These are phyloP conservation scores for Kurtzmaniella natalensis DNA, from an alignment of 1,139 yeast genomes.

Conservation along the genomic window DNA sequence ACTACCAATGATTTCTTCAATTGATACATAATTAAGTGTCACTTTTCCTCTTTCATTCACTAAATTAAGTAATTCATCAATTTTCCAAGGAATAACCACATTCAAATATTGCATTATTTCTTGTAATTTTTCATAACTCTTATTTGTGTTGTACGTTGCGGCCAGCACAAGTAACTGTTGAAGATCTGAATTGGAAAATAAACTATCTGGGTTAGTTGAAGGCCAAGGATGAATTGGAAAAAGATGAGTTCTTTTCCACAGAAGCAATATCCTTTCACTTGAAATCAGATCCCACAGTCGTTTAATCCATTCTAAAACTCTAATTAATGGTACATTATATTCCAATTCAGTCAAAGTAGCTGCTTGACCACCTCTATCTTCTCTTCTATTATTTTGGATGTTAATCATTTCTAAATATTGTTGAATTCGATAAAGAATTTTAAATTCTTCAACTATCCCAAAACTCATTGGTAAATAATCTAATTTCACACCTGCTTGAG, in stretches of 20 bases:
- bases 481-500: conserved; percentile 34
- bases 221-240: conserved; percentile 21
- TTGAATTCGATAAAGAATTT: conserved; percentile 53
- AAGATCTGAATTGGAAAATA: conserved; percentile 11
- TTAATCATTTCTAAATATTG: conserved; percentile 52
- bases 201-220: conserved; percentile 10
- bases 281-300: conserved; percentile 53
- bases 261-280: conserved; percentile 39
- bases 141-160: conserved; percentile 16
- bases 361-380: conserved; percentile 13
- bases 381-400: conserved; percentile 24
- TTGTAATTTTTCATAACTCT: conserved; percentile 33
- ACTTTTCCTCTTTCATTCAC: conserved; percentile 56
- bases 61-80: conserved; percentile 50
- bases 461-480: conserved; percentile 60
- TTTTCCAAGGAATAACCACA: conserved; percentile 57
- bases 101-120: conserved; percentile 40
- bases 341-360: conserved; percentile 32
- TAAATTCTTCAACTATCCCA: conserved; percentile 63
- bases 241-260: conserved; percentile 47
- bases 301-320: conserved; percentile 56
- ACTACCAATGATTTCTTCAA: conserved; percentile 60
- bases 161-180: conserved; percentile 9
- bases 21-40: conserved; percentile 52
- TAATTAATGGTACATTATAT: conserved; percentile 45